Conservation (phyloP, 306 rosid genomes). For the Echinosophora koreensis region DNA sequence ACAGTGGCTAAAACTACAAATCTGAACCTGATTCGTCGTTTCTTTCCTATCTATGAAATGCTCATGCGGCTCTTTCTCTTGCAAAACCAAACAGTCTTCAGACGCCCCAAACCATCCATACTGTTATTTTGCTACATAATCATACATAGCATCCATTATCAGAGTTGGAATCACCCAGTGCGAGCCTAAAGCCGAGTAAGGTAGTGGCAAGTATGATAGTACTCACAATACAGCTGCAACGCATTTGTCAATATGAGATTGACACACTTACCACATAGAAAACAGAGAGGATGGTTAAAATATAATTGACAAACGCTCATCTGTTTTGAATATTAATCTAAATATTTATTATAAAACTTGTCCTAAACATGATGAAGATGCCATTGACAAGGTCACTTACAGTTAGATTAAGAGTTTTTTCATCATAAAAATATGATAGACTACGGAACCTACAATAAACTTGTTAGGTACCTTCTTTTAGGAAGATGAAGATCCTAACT, state of each 20-base stretch:
- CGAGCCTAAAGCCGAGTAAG: conserved; percentile 68
- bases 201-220: conserved; percentile 73
- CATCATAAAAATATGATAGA: no score
- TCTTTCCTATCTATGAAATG: conserved; percentile 90
- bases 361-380: no score
- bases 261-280: conserved; percentile 24
- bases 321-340: not conserved
- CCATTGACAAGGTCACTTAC: no score
- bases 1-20: conserved; percentile 1
- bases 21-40: conserved; percentile 47
- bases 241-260: conserved; percentile 45
- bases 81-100: conserved; percentile 68
- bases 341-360: not conserved
- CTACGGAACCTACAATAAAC: no score
- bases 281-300: conserved; percentile 23
- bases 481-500: no score
- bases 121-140: conserved; percentile 62
- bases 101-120: conserved; percentile 74
- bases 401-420: no score
- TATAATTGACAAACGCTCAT: no score
- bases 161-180: conserved; percentile 69
- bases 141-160: conserved; percentile 68
- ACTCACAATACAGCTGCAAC: conserved; percentile 81
- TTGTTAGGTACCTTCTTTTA: no score
- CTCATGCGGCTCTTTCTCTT: conserved; percentile 71